Base-by-base conservation (phyloP, 2,329 filamentous ascomycete species). In the Sphaerulina musiva region DNA sequence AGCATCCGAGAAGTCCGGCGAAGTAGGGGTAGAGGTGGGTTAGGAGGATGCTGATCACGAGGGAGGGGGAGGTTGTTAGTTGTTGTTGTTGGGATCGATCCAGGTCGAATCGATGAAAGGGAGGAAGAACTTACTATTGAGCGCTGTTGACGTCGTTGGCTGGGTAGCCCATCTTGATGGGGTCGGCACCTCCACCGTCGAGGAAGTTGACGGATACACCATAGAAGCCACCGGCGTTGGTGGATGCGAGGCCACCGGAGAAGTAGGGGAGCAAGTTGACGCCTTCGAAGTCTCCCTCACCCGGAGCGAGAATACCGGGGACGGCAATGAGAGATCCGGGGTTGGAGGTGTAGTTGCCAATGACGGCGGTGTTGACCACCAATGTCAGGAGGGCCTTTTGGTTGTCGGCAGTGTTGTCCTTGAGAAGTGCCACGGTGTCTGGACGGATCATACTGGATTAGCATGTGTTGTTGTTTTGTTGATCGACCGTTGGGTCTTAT, bases 1-100 rank as follows among this genome's bases (percentile, higher is more conserved):
- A 74, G 71, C 80, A 84, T 60, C 78, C 78, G 40, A 83, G 75
- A 23, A 84, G 73, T 26, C 71, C 71, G 47, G 79, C 81, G 64
- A 84, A 84, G 73, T 78, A 84, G 59, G 79, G 68, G 70, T 84
- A 84, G 39, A 84, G 71, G 63, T 84, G 81, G 43, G 79, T 83
- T 55, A 84, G 68, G 51, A 84, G 77, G 56, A 73, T 73, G 66
- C 78, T 80, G 55, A 2, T 9, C 14, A 6, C 26, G 26, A 26
- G 23, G 20, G 4, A 45, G 48, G 9, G 9, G 17, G n/a, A n/a
- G n/a, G n/a, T 14, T 14, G 31, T 51, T 29, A 51, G 40, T 26
- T 26, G 14, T 17, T 17, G 14, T 17, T 17, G 14, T 17, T 17
- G 14, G 14, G 14, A 17, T 1, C n/a, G 38, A 32, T 17, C 6